Conservation (phyloP, 1,284 basidiomycete species). For the Xanthoconium separans region DNA sequence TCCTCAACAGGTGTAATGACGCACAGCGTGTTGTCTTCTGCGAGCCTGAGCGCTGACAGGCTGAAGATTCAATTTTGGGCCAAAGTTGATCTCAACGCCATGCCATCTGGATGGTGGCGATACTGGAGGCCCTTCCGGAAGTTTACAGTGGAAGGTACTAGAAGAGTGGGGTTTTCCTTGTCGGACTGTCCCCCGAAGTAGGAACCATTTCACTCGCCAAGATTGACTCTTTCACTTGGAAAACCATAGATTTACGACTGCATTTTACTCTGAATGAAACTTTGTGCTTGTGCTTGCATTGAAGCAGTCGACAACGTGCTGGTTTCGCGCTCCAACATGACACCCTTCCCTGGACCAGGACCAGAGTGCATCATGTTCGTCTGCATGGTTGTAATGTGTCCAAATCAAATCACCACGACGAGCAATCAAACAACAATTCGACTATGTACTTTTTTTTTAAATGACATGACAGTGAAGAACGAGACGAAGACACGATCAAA, state of each 20-base stretch:
- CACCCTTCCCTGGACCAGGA: no score
- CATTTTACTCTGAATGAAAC: slow-evolving; percentile 42
- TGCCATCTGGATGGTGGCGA: slow-evolving; percentile 21
- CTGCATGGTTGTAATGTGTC: slow-evolving; percentile 16
- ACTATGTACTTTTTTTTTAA: background rate
- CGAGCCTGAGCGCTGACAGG: slow-evolving; percentile 47
- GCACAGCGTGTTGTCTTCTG: slow-evolving; percentile 29
- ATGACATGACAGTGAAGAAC: background rate
- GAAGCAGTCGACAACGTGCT: slow-evolving; percentile 54
- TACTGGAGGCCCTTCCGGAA: slow-evolving; percentile 14
- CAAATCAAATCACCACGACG: no score
- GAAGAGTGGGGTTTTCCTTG: slow-evolving; percentile 70
- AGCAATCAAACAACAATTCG: background rate
- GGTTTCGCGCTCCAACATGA: slow-evolving; percentile 64
- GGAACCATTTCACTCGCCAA: background rate
- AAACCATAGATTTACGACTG: slow-evolving; percentile 65
- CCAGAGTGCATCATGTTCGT: slow-evolving; percentile 21
- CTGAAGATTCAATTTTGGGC: slow-evolving; percentile 63
- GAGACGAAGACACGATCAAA: background rate
- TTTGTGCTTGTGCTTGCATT: slow-evolving; percentile 42
- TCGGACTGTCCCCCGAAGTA: slow-evolving; percentile 53
- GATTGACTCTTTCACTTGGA: slow-evolving; percentile 34
- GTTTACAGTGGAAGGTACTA: slow-evolving; percentile 59
- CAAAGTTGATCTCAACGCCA: slow-evolving; percentile 29
- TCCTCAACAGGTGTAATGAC: slow-evolving; percentile 19